Evolutionary conservation across 257 asterid species (phyloP).

Genomic region (Scutellaria baicalensis): DNA sequence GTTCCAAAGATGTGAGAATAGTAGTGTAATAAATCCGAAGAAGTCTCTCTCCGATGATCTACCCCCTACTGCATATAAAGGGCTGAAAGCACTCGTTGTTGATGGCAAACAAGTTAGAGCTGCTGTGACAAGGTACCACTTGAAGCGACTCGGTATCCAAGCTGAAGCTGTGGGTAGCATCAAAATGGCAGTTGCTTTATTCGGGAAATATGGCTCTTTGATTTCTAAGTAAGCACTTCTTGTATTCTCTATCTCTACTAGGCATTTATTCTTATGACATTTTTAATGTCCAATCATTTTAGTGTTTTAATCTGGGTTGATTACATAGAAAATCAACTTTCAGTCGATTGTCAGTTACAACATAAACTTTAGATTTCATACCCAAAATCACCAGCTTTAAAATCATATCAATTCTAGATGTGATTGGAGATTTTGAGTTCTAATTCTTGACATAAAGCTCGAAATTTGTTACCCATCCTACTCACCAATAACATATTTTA

Average conservation of each 20-base stretch:
- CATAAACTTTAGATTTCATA: too few relatives aligned
- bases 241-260: background rate
- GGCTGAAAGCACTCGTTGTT: constrained; percentile 57
- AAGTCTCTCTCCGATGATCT: constrained; percentile 46
- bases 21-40: constrained; percentile 26
- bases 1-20: constrained; percentile 41
- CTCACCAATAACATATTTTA: too few relatives aligned
- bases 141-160: constrained; percentile 71
- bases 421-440: too few relatives aligned
- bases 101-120: constrained; percentile 81
- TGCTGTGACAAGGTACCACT: constrained; percentile 70
- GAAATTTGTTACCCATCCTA: too few relatives aligned
- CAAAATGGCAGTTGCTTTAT: constrained; percentile 33
- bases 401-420: too few relatives aligned
- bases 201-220: constrained; percentile 31
- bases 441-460: too few relatives aligned
- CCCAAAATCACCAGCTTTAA: too few relatives aligned
- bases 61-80: constrained; percentile 55
- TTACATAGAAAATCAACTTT: too few relatives aligned
- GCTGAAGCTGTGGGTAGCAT: constrained; percentile 52
- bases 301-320: too few relatives aligned
- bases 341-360: too few relatives aligned
- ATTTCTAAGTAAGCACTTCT: constrained; percentile 43
- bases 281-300: too few relatives aligned
- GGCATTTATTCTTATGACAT: background rate